Evolutionary conservation across 768 basidiomycete species (phyloP).

Genomic region (Russula earlei): DNA sequence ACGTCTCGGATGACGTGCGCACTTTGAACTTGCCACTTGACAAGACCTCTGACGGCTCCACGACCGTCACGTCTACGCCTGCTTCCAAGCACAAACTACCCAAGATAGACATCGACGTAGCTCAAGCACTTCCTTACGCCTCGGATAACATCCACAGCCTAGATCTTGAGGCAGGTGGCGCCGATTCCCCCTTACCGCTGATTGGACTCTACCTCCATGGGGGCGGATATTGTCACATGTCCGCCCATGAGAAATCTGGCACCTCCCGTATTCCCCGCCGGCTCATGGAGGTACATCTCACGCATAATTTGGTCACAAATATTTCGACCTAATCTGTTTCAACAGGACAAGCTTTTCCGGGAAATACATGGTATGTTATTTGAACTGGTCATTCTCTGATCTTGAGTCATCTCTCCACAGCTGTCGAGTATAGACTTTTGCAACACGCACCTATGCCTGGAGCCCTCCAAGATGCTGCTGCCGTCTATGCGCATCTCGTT

Average conservation of each 20-base stretch:
- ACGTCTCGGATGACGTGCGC: neutral
- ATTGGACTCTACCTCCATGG: slow-evolving; percentile 47
- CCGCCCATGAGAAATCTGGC: slow-evolving; percentile 39
- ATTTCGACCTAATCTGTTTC: neutral
- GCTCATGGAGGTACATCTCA: slow-evolving; percentile 31
- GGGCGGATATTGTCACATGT: slow-evolving; percentile 50
- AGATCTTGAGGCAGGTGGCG: slow-evolving; percentile 24
- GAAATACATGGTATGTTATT: slow-evolving; percentile 27
- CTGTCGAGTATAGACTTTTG: slow-evolving; percentile 44
- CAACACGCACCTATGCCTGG: slow-evolving; percentile 47
- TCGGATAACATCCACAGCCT: slow-evolving; percentile 2
- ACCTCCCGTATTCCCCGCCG: slow-evolving; percentile 42
- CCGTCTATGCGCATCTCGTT: slow-evolving; percentile 41
- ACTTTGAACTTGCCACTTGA: neutral
- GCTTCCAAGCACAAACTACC: neutral
- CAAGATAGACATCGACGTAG: neutral
- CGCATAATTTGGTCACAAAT: neutral
- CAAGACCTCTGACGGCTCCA: neutral
- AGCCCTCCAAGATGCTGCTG: slow-evolving; percentile 42
- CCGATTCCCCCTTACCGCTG: slow-evolving; percentile 24
- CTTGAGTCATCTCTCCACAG: slow-evolving; percentile 6
- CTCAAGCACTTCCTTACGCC: slow-evolving; percentile 2
- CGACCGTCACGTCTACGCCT: neutral
- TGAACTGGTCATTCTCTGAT: neutral
- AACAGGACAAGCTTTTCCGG: slow-evolving; percentile 27